Base-by-base conservation (phyloP, 805 yeast genomes). In the Ogataea polymorpha region DNA sequence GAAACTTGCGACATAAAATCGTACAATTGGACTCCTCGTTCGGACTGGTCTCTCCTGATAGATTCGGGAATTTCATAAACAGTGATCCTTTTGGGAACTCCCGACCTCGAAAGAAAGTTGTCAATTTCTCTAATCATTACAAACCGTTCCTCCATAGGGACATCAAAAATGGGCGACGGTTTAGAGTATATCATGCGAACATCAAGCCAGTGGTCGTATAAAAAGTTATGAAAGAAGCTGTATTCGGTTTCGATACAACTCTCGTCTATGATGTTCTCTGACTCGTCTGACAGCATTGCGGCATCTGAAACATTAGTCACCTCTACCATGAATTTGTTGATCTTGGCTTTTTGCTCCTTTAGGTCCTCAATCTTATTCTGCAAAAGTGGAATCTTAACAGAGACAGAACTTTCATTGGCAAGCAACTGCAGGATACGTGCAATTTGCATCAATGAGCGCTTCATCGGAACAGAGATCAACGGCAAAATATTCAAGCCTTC, bases 371-470 rank as follows among this genome's bases (percentile, higher is more conserved):
- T 58, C 42, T 69, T 65, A 3, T 68, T 42, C 38, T 53, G 51
- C 12, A 62, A 27, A 1, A 79, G 60, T 1, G 86, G 81, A 77
- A 86, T 79, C 58, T 79, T 89, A 35, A 82, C 65, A 16, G 81
- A 62, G 5, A 72, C 69, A 4, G 86, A 70, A 0, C 95, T 73
- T 21, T 88, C 90, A 59, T 90, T 91, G 1, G 95, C 96, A 66
- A 90, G 77, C 50, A 83, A 78, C 63, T 91, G 98, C 15, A 91
- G 65, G 14, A 85, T 81, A 53, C 88, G 86, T 2, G 96, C 96
- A 24, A 90, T 61, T 41, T 86, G 80, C 40, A 90, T 79, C 37
- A 86, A 72, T 0, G 87, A 76, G 48, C 96, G 72, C 46, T 88
- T 64, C 34, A 59, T 50, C 7, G 42, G 47, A n/a, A 46, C 39